Base-by-base conservation (phyloP, 495 filamentous ascomycete species). In the Hypoxylon perforatum region DNA sequence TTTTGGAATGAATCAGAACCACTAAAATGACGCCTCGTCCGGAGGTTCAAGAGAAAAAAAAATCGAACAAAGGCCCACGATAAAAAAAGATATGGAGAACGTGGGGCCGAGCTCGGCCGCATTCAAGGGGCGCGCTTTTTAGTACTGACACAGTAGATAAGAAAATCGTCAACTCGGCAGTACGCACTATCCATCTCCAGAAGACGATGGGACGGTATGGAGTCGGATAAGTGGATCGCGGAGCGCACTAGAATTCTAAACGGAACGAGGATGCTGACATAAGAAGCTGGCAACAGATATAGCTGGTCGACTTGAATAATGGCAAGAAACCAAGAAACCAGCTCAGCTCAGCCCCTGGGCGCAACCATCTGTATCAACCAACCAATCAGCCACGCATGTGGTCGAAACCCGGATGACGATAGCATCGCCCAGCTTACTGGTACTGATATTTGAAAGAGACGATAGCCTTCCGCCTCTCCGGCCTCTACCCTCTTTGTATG, bases 201-300 rank as follows among this genome's bases (percentile, higher is more conserved):
- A 47, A 55, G 58, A 62, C 35, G 25, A 66, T 59, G 62, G 62
- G 46, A 54, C 48, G 55, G 60, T 33, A 69, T 64, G 65, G 65
- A 55, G 53, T 59, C 67, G 39, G 71, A 69, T 63, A 57, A 65
- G 69, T 62, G 61, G 68, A 62, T 39, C 45, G 49, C 56, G 33
- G 61, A 61, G 61, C 61, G 28, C 68, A 70, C 71, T 73, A 73
- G 68, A 73, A 63, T 66, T 68, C 49, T 55, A 17, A 66, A 71
- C 68, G 71, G 67, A 61, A 68, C 53, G 21, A 36, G 61, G 30
- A 44, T 33, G 61, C 66, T 69, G 66, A 69, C 66, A 69, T 69
- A 65, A 69, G 65, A 69, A 59, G 28, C n/a, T 38, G 46, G 12
- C 0, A n/a, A 28, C 42, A 44, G 17, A 7, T 21, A 17, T 22